These are phyloP conservation scores for Corylus avellana DNA, from an alignment of 306 rosid genomes.

Conservation along the genomic window DNA sequence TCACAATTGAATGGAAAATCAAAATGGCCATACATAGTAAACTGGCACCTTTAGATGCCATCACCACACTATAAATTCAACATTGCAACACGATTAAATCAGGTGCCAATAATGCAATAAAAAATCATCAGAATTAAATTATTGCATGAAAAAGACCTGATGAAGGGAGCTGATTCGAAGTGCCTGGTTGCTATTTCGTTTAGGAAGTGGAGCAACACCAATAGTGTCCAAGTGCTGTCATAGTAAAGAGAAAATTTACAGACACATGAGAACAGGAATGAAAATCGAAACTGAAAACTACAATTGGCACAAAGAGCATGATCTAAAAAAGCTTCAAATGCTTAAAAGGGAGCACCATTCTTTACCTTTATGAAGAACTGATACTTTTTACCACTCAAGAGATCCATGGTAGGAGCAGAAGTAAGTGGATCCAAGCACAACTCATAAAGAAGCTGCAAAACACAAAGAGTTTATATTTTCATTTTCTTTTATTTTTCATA, in stretches of 20 bases:
- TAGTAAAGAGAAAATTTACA: constrained; percentile 3
- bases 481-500: background rate
- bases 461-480: constrained; percentile 19
- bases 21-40: background rate
- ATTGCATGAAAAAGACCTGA: constrained; percentile 56
- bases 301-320: constrained; percentile 1
- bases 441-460: constrained; percentile 81
- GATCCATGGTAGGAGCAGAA: constrained; percentile 71
- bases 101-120: background rate
- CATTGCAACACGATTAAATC: background rate
- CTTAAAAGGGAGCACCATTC: background rate
- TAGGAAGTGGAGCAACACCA: constrained; percentile 90
- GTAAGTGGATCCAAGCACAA: constrained; percentile 84
- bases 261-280: constrained; percentile 1
- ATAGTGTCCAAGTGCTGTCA: constrained; percentile 80
- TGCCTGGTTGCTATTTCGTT: constrained; percentile 77
- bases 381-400: constrained; percentile 75
- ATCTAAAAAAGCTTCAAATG: constrained; percentile 6
- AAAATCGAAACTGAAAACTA: constrained; percentile 9
- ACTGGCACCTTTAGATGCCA: background rate
- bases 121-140: constrained; percentile 5
- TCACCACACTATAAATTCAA: background rate
- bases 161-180: constrained; percentile 96
- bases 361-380: constrained; percentile 84
- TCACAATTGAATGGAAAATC: background rate